Evolutionary conservation across 2,329 filamentous ascomycete species (phyloP), one percentile per base, ranked within the genome.

Genomic region (Venturia aucupariae): DNA sequence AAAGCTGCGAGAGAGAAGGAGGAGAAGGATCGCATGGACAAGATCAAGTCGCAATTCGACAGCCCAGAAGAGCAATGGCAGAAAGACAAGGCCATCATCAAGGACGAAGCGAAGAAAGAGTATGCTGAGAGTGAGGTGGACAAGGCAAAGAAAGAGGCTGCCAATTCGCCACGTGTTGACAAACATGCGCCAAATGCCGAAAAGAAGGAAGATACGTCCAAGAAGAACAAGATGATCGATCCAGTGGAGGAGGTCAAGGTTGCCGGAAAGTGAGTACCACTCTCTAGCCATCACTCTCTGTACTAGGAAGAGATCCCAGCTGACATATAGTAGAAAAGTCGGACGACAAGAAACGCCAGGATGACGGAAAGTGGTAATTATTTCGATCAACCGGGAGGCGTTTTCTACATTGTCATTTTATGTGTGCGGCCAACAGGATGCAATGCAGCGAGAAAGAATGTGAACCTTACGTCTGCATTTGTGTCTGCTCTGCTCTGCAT

Each of bases 41-140:
- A 90, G 77, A 86, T 94, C 66, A 89, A 93, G 70, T 86, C 90
- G 64, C 82, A 89, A 60, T 97, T 95, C 72, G 85, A 88, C 61
- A 88, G 93, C 68, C 80, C 88, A 35, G 87, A 84, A 67, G 81
- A 80, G 54, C 89, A 97, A 73, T 96, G 92, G 91, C 90, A 95
- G 72, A 88, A 92, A 75, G 93, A 97, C 74, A 95, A 94, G 78
- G 82, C 86, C 5, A 85, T 87, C 46, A 87, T 97, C 70, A 84
- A 89, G 68, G 84, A 90, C 67, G 79, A 90, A 63, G 84, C 84
- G 8, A 79, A 84, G 67, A 79, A 84, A 66, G 84, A 86, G 51
- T 74, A 75, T 61, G 71, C 71, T 22, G 72, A 70, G 62, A 72
- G 74, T 10, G 63, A 61, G 27, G 66, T 63, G 39, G 61, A 32